Evolutionary conservation across 805 yeast genomes (phyloP).

Genomic region (Myxozyma udenii): DNA sequence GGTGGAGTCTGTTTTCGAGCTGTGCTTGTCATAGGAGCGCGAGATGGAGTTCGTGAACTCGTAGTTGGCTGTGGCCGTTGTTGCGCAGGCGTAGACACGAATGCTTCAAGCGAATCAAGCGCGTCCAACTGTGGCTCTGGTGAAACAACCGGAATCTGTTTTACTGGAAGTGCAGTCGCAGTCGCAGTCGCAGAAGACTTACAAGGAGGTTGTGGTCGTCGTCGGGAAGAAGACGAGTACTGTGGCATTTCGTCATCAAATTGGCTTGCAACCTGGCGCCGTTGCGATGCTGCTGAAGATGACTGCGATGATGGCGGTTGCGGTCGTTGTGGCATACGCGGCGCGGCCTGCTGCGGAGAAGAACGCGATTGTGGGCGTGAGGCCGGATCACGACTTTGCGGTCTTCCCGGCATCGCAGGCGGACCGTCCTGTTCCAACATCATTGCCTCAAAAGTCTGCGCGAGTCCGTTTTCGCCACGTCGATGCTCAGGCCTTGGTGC

Average conservation of each 20-base stretch:
- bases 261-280: neutral
- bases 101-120: neutral
- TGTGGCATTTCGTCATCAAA: conserved; percentile 18
- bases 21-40: neutral
- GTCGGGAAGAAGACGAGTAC: conserved; percentile 1
- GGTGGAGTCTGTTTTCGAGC: conserved; percentile 10
- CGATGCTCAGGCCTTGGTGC: conserved; percentile 13
- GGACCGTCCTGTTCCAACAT: conserved; percentile 21
- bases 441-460: conserved; percentile 21
- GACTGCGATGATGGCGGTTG: conserved; percentile 5
- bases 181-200: neutral
- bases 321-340: conserved; percentile 2
- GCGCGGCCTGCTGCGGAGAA: neutral
- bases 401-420: conserved; percentile 1
- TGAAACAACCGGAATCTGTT: too few relatives aligned
- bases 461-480: neutral
- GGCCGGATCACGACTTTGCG: neutral
- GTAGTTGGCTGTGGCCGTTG: conserved; percentile 1
- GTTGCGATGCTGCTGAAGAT: conserved; percentile 1
- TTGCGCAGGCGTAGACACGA: neutral
- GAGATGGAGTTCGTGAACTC: neutral
- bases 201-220: neutral
- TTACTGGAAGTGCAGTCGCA: neutral
- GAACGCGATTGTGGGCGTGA: conserved; percentile 6
- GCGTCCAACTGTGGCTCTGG: too few relatives aligned